Evolutionary conservation across 768 basidiomycete species (phyloP), one percentile per base, ranked within the genome.

Genomic region (Lentinula edodes): DNA sequence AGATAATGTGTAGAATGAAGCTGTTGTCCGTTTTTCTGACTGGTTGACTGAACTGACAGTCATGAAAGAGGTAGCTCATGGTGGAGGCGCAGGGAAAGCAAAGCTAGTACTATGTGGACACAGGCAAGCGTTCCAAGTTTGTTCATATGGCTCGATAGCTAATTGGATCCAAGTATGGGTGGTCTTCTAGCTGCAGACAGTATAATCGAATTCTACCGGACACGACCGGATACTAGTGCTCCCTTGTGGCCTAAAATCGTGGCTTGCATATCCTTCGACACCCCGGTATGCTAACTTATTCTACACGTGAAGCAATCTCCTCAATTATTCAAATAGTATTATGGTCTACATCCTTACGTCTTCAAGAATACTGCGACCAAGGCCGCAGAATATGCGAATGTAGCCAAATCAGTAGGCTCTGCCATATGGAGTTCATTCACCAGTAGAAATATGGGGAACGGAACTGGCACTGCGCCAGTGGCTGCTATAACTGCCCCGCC

Each of bases 41-140:
- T 97, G 95, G 95, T 82, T 97, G 46, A 90, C 92, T 0, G 89
- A 85, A n/a, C 74, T 92, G 20, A 91, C 90, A 5, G 89, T 96
- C n/a, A 83, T 91, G 70, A 83, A 82, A 63, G 95, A 96, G 72
- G 89, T 88, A 20, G 84, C 86, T 12, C 79, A 85, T 54, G 90
- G 91, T 5, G 70, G 80, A n/a, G 88, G 88, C 6, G 88, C 90
- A 10, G 92, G 92, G 8, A 88, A 83, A 48, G 88, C 88, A 0
- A 91, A 85, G 70, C 82, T 96, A 53, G 89, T 95, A 3, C 78
- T 97, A 6, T 95, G 94, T 70, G 94, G 94, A 5, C 95, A 97
- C 69, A 93, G 91, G 91, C 87, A 62, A 50, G 78, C 66, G 46
- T 7, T 20, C n/a, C 43, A 52, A 10, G 18, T 16, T 16, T 15